phyloP scores from a whole-genome alignment of 2,329 filamentous ascomycete species.

The Pochonia chlamydosporia region DNA sequence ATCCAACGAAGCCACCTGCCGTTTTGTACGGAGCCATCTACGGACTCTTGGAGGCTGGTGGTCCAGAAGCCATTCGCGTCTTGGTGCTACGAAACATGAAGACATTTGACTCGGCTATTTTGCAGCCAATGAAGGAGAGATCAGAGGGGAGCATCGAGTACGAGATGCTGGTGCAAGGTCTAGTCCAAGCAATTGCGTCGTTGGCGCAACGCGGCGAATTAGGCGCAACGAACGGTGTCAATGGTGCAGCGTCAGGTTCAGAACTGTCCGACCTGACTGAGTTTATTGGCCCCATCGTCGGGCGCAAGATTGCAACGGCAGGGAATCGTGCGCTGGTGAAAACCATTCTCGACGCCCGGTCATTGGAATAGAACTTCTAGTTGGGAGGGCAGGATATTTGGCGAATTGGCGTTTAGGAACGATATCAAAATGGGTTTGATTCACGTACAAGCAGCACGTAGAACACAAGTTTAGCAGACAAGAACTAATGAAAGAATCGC shows the following conservation, averaged over 20 bases:
- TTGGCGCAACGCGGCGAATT: constrained; percentile 29
- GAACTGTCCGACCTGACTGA: constrained; percentile 43
- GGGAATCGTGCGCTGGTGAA: constrained; percentile 42
- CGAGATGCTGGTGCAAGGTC: constrained; percentile 50
- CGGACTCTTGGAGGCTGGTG: constrained; percentile 74
- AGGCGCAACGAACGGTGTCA: constrained; percentile 31
- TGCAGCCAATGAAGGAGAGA: constrained; percentile 48
- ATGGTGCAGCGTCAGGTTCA: constrained; percentile 28
- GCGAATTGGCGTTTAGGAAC: constrained; percentile 8
- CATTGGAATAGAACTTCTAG: constrained; percentile 30
- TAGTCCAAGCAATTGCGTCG: constrained; percentile 46
- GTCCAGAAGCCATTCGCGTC: constrained; percentile 51
- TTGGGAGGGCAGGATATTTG: constrained; percentile 14
- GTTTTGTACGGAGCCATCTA: constrained; percentile 86
- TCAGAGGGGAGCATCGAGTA: constrained; percentile 45
- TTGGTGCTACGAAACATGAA: constrained; percentile 51
- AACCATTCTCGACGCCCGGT: constrained; percentile 49
- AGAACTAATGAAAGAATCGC: background rate
- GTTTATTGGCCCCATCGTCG: constrained; percentile 50
- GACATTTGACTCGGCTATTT: constrained; percentile 45
- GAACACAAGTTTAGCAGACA: background rate
- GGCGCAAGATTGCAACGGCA: constrained; percentile 39
- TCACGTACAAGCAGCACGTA: background rate
- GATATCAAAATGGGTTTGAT: constrained; percentile 1
- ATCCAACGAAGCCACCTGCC: constrained; percentile 73